Base-by-base conservation (phyloP, 2,329 filamentous ascomycete species). In the Pseudocercospora crystallina region DNA sequence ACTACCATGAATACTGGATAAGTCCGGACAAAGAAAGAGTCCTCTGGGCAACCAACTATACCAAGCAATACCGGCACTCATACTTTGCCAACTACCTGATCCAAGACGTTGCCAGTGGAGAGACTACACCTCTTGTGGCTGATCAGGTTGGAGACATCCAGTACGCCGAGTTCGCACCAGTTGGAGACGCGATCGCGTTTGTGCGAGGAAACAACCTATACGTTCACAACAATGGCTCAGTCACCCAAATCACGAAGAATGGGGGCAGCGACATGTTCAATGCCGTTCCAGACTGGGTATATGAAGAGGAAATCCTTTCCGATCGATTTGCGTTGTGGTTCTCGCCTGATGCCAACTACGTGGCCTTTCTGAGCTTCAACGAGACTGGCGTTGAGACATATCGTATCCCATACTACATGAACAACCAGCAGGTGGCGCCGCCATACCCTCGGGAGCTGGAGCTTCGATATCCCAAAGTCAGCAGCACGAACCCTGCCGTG, bases 311-410 rank as follows among this genome's bases (percentile, higher is more conserved):
- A 59, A 79, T 82, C 45, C 77, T 80, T 47, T 73, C 75, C 37
- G 71, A 72, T 53, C 73, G 74, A 33, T 77, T 72, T 43, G 73
- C 78, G 1, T 66, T 82, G 9, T 82, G 80, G 80, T 82, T 77
- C 63, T 81, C 78, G 2, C 79, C 80, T 4, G 80, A 82, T 51
- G 79, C 77, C 10, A 64, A 76, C 54, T 76, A 76, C 55, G 69
- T 82, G 46, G 78, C 79, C 8, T 83, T 76, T 58, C 69, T 82
- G 44, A 78, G 74, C 60, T 80, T 81, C 68, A 79, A 82, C 58
- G 82, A 88, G 72, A 86, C 83, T 0, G 84, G 83, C 1, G 85
- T 88, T 5, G 78, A 76, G 2, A 86, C 83, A 1, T 87, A 81
- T 65, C 81, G 78, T 0, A 76, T 88, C 9, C 81, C 82, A 0